Conservation (phyloP, 305 asterid genomes). For the Solanum hybrid region DNA sequence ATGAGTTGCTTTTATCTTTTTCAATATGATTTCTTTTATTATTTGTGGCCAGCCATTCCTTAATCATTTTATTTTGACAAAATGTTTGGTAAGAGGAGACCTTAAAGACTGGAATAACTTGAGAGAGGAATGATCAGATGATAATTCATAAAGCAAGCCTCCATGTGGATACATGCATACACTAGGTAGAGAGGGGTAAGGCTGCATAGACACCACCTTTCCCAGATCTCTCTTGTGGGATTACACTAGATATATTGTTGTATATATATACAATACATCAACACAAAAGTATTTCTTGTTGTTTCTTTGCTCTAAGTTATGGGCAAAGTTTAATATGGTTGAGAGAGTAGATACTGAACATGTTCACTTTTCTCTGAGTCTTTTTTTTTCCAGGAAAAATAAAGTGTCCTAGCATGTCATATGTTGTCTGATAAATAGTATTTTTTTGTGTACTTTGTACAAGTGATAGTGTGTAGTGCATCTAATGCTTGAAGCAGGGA, state of each 20-base stretch:
- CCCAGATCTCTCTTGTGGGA: not conserved
- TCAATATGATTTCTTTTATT: not conserved
- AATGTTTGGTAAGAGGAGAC: not conserved
- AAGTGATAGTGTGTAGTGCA: not conserved
- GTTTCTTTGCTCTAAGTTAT: not conserved
- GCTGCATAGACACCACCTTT: not conserved
- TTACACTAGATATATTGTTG: not conserved
- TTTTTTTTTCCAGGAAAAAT: not conserved
- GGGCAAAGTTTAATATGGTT: not conserved
- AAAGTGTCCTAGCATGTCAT: not conserved
- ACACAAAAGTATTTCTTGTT: not conserved
- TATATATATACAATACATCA: not conserved
- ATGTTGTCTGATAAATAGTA: not conserved
- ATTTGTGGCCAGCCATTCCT: not conserved
- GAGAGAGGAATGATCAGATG: not conserved
- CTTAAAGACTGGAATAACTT: not conserved
- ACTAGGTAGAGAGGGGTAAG: not conserved
- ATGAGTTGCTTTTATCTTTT: not conserved
- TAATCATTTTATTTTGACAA: not conserved
- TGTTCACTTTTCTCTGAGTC: not conserved
- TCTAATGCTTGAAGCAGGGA: conserved; percentile 1
- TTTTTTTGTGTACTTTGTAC: not conserved
- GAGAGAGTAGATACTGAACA: not conserved
- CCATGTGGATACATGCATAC: not conserved
- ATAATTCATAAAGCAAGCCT: not conserved